Base-by-base conservation (phyloP, 257 asterid species). In the Capsicum pubescens region DNA sequence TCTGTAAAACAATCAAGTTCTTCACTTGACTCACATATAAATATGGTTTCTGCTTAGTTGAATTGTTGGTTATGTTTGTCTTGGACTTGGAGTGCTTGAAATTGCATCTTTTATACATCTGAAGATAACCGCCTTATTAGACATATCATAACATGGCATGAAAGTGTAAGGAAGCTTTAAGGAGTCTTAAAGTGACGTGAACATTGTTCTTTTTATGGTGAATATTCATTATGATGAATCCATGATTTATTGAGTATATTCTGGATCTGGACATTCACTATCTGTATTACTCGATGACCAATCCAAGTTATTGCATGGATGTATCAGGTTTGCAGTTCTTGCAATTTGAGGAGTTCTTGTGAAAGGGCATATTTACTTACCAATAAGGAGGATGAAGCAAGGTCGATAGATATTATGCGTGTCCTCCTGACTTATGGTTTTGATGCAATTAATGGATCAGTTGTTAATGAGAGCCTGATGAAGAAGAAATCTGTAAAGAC, bases 361-460 rank as follows among this genome's bases (percentile, higher is more conserved):
- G 97, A 93, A 90, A 94, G 90, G 90, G 99, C 98, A 60, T 96
- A 93, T 90, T 84, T 96, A 80, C 91, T 94, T 68, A 93, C 97
- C 63, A 96, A 92, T 87, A 96, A 96, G 91, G 99, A 96, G 90
- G 99, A 96, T 84, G 99, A 94, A 91, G 92, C 95, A 8, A 91
- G 97, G 86, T 92, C 98, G 66, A 90, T 93, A 54, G 99, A 96
- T 87, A 94, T 93, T 85, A 91, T 96, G 97, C 97, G 98, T 80
- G 87, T 96, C 42, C 90, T 96, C 74, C 91, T 96, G 89, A 86
- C 93, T 9, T 94, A 89, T 90, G 99, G 98, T 86, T 96, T 93
- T 84, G 95, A 92, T 90, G 91, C 97, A 61, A 86, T 87, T 26
- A 90, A 90, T 76, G 97, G 93, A 87, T 90, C 97, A 77, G 91